Percentiles rank a stretch among this genome's conserved stretches.
These are phyloP conservation scores for Aegilops sharonensis DNA, from an alignment of 176 grass and related monocot species.

Conservation along the genomic window DNA sequence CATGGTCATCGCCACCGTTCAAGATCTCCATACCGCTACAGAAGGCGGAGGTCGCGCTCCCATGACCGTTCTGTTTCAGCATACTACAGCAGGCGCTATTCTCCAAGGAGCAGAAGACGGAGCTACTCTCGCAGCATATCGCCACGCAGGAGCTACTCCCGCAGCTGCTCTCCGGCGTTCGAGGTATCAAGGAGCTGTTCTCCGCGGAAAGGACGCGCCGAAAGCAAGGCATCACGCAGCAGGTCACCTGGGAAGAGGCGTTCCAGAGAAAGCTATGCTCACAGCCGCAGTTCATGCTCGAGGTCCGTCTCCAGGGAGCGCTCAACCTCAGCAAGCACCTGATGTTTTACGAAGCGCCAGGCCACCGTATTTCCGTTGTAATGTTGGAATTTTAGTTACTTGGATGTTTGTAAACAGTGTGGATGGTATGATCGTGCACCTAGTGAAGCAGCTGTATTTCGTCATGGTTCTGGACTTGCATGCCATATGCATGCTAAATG, in stretches of 20 bases:
- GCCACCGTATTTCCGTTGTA: neutral
- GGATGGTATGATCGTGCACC: neutral
- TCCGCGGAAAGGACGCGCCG: neutral
- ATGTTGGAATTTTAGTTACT: neutral
- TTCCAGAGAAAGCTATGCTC: constrained; percentile 65
- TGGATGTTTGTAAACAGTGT: neutral
- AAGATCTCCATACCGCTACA: constrained; percentile 27
- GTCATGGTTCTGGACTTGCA: neutral
- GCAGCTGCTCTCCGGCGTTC: constrained; percentile 24
- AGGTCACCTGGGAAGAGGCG: constrained; percentile 30
- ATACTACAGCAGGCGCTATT: constrained; percentile 22
- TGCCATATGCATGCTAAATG: too few species aligned
- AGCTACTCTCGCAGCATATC: constrained; percentile 40
- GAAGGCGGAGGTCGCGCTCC: constrained; percentile 24
- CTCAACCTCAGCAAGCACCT: neutral
- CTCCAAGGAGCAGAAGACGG: constrained; percentile 8
- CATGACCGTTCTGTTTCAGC: constrained; percentile 39
- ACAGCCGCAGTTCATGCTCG: constrained; percentile 48
- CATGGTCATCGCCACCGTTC: neutral
- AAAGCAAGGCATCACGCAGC: neutral
- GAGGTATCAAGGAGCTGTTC: constrained; percentile 33
- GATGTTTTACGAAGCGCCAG: neutral
- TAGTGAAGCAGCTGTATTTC: neutral
- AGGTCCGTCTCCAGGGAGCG: constrained; percentile 43
- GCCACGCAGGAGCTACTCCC: constrained; percentile 32